phyloP scores from a whole-genome alignment of 371 early-diverging fungal species.

The Mucor piriformis region DNA sequence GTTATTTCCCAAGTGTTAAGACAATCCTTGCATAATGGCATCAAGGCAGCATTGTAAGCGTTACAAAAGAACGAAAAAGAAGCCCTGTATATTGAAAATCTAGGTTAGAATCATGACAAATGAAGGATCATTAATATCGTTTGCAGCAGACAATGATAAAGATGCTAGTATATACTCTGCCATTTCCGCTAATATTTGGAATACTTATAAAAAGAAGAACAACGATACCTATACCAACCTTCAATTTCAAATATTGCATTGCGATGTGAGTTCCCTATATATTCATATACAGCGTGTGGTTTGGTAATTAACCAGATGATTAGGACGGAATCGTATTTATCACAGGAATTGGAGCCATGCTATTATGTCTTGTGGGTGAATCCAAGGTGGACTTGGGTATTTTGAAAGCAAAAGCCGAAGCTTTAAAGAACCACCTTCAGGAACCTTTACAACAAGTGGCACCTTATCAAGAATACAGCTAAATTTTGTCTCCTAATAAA shows the following conservation, averaged over 20 bases:
- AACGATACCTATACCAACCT: conserved; percentile 36
- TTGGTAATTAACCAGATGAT: background rate
- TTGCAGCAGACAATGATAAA: conserved; percentile 65
- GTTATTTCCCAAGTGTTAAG: conserved; percentile 69
- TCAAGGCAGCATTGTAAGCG: conserved; percentile 67
- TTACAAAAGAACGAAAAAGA: background rate
- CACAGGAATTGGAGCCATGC: conserved; percentile 63
- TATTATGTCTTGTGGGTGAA: conserved; percentile 73
- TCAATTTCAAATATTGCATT: conserved; percentile 63
- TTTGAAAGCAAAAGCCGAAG: conserved; percentile 70
- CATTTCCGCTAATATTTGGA: conserved; percentile 80
- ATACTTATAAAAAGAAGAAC: conserved; percentile 66
- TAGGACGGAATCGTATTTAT: conserved; percentile 71
- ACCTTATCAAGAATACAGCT: conserved; percentile 34
- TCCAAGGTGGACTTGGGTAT: conserved; percentile 67
- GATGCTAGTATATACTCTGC: conserved; percentile 73
- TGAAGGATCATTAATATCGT: conserved; percentile 76
- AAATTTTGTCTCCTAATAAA: no score
- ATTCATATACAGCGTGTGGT: background rate
- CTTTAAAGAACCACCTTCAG: conserved; percentile 60
- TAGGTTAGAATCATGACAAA: conserved; percentile 64
- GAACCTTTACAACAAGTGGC: conserved; percentile 60
- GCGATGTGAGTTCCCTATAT: conserved; percentile 54
- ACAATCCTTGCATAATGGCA: conserved; percentile 67
- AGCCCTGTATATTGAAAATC: background rate